These are phyloP conservation scores for Excoecaria cochinchinensis DNA, from an alignment of 345 rosid species.

Conservation along the genomic window DNA sequence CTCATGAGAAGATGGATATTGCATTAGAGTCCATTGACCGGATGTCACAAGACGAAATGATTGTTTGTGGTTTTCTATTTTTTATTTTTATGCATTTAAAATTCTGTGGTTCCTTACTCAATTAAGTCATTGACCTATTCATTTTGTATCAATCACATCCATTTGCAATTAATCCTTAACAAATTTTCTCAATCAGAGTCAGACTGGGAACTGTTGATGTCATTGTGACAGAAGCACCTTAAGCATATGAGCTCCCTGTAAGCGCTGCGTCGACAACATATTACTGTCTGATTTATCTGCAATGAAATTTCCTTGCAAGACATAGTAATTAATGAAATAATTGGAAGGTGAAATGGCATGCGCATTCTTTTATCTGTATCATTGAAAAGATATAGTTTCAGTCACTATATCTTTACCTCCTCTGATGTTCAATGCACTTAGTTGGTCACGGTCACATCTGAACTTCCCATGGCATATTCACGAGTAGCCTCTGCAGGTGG, in stretches of 20 bases:
- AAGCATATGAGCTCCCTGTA: not conserved
- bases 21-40: not conserved
- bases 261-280: not conserved
- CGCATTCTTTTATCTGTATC: not conserved
- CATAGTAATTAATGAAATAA: no score
- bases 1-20: not conserved
- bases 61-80: not conserved
- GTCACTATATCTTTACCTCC: not conserved
- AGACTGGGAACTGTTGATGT: not conserved
- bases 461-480: slow-evolving; percentile 3
- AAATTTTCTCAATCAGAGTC: not conserved
- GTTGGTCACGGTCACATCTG: not conserved
- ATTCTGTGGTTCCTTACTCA: not conserved
- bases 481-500: not conserved
- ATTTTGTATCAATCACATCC: not conserved
- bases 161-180: not conserved
- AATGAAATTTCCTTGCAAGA: not conserved
- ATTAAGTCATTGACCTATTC: not conserved
- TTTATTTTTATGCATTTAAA: no score
- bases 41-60: not conserved
- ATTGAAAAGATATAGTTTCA: not conserved
- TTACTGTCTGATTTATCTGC: no score
- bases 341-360: not conserved
- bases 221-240: not conserved
- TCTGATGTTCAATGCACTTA: not conserved